Evolutionary conservation across 73 alveolate genomes (phyloP).

Genomic region (Tetrahymena elliotti): DNA sequence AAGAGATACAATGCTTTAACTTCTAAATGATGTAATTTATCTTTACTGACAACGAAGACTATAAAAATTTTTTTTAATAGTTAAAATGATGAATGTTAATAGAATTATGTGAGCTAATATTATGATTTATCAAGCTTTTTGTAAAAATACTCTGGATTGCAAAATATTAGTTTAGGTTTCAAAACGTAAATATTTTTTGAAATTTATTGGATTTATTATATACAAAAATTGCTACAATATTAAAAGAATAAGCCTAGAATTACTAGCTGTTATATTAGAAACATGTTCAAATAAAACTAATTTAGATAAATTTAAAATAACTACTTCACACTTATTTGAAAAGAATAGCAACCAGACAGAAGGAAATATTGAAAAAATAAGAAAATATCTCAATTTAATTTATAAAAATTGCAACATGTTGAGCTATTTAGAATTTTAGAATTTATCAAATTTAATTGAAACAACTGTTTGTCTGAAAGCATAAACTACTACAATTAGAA

Average conservation of each 20-base stretch:
- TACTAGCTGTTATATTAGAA: background rate
- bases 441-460: background rate
- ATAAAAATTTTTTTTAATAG: background rate
- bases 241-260: background rate
- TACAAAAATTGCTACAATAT: too few relatives aligned
- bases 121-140: background rate
- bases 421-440: background rate
- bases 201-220: too few relatives aligned
- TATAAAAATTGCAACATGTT: background rate
- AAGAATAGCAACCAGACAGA: background rate
- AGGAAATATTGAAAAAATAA: background rate
- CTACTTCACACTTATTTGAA: background rate
- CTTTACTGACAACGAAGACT: too few relatives aligned
- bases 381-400: background rate
- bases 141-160: background rate
- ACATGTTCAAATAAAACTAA: background rate
- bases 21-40: background rate
- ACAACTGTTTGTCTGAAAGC: background rate
- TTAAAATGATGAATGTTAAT: background rate
- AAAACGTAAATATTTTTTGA: background rate
- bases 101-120: background rate
- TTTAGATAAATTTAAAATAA: background rate
- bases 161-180: background rate
- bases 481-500: background rate
- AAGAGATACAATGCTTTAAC: background rate